Conservation (phyloP, 345 rosid species). For the Citrus medica region DNA sequence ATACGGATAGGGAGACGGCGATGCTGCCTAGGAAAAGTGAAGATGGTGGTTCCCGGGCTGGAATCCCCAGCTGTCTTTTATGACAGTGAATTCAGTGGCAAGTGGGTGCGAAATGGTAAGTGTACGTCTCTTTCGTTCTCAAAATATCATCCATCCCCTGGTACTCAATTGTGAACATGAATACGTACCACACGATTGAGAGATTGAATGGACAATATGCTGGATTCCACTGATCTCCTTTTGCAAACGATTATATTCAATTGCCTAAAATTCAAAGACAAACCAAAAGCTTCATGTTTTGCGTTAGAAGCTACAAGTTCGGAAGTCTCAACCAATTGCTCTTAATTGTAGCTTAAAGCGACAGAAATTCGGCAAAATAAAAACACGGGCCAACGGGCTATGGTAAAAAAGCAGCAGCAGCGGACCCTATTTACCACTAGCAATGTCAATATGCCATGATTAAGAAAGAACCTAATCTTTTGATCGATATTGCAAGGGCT, state of each 20-base stretch:
- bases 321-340: too few relatives aligned
- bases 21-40: too few relatives aligned
- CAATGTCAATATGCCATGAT: neutral
- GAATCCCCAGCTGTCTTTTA: too few relatives aligned
- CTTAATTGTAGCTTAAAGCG: too few relatives aligned
- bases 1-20: too few relatives aligned
- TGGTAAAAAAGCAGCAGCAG: neutral
- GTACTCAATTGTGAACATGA: neutral
- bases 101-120: too few relatives aligned
- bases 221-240: neutral
- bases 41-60: too few relatives aligned
- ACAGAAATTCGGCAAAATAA: too few relatives aligned
- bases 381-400: too few relatives aligned
- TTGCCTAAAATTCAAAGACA: neutral
- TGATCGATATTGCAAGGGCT: neutral
- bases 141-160: too few relatives aligned
- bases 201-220: neutral
- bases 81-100: too few relatives aligned
- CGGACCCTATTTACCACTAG: neutral
- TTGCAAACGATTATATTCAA: neutral
- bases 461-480: neutral
- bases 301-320: neutral
- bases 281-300: neutral
- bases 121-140: too few relatives aligned
- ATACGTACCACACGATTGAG: neutral